Evolutionary conservation across 2,329 filamentous ascomycete genomes (phyloP).

Genomic region (Hirsutella minnesotensis): DNA sequence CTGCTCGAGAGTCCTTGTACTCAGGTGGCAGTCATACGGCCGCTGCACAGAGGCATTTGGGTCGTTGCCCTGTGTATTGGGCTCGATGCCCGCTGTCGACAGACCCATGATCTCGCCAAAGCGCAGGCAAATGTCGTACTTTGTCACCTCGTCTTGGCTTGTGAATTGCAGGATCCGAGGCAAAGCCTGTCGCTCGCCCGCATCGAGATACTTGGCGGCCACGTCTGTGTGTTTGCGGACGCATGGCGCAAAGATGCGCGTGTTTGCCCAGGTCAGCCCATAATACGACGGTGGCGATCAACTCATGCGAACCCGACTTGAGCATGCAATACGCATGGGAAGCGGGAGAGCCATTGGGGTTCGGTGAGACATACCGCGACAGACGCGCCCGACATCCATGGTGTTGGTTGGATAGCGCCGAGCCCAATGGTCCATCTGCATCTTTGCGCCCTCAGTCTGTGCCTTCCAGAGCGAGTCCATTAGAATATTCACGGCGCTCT

Average conservation of each 20-base stretch:
- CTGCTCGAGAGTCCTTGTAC: slow-evolving; percentile 59
- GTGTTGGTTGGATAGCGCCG: slow-evolving; percentile 81
- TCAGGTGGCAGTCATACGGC: slow-evolving; percentile 81
- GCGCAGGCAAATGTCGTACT: slow-evolving; percentile 74
- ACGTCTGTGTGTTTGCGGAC: slow-evolving; percentile 39
- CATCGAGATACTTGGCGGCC: slow-evolving; percentile 52
- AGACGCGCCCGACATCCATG: slow-evolving; percentile 72
- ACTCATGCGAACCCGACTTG: neutral
- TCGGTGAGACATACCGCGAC: slow-evolving; percentile 39
- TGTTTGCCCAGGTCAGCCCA: neutral
- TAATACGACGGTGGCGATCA: neutral
- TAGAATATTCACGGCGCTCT: slow-evolving; percentile 75
- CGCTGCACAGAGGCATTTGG: slow-evolving; percentile 60
- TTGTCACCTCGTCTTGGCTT: slow-evolving; percentile 76
- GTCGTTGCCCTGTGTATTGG: slow-evolving; percentile 61
- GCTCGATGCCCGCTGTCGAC: slow-evolving; percentile 53
- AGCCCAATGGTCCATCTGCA: slow-evolving; percentile 81
- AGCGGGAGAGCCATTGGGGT: neutral
- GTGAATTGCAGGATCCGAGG: slow-evolving; percentile 73
- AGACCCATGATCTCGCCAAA: slow-evolving; percentile 73
- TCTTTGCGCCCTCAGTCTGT: slow-evolving; percentile 47
- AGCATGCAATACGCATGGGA: neutral
- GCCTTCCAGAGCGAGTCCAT: slow-evolving; percentile 67
- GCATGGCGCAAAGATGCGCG: too few species aligned
- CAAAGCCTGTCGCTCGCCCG: slow-evolving; percentile 37